Base-by-base conservation (phyloP, 2,329 filamentous ascomycete genomes). In the Teratosphaeriaceae sp. region DNA sequence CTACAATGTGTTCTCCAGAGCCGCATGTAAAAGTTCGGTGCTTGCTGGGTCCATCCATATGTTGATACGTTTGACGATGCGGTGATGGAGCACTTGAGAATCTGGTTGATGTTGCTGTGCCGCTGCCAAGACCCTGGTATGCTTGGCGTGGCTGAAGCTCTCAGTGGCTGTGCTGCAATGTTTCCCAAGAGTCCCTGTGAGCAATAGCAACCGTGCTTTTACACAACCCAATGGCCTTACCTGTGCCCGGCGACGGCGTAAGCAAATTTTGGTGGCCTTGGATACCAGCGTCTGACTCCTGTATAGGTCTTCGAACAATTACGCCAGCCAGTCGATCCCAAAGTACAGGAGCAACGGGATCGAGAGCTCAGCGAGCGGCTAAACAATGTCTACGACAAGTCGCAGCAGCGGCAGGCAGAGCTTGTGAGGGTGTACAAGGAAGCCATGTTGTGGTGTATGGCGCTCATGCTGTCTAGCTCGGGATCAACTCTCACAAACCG, bases 401-500 rank as follows among this genome's bases (percentile, higher is more conserved):
- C 79, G 16, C 80, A 85, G 59, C 64, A 74, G 53, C 72, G 81
- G 43, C 71, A 85, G 43, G 73, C 71, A 27, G 79, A 85, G 62
- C 65, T 88, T 67, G 82, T 85, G n/a, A n/a, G n/a, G n/a, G n/a
- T n/a, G n/a, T n/a, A n/a, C n/a, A n/a, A n/a, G n/a, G n/a, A n/a
- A n/a, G n/a, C n/a, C n/a, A n/a, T n/a, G n/a, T n/a, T n/a, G n/a
- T n/a, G n/a, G n/a, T n/a, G n/a, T n/a, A n/a, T n/a, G n/a, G n/a
- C n/a, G n/a, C n/a, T n/a, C n/a, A n/a, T n/a, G n/a, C n/a, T n/a
- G n/a, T n/a, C 18, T 47, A 88, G 84, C 77, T 94, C 58, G 77
- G 80, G 53, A 78, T 85, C 66, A 94, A 97, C 64, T 83, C 84
- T 52, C 86, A 86, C 33, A 79, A 92, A 45, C 90, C 92, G 30